Evolutionary conservation across 176 grass and related monocot species (phyloP).

Genomic region (Phragmites australis): DNA sequence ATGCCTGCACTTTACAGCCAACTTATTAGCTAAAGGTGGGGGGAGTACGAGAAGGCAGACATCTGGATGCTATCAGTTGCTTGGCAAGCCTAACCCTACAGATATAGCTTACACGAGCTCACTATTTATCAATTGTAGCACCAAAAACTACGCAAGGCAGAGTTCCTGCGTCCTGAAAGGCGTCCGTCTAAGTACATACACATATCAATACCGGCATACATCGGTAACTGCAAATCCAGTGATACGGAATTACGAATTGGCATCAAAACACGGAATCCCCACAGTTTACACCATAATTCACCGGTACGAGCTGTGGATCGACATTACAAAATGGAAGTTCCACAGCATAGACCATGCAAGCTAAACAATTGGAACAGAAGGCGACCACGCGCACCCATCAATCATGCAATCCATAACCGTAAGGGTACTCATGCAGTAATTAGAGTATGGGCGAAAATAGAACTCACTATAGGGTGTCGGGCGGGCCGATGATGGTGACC

Average conservation of each 20-base stretch:
- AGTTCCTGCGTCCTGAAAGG: neutral
- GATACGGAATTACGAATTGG: neutral
- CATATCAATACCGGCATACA: neutral
- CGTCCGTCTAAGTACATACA: neutral
- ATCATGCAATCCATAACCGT: slow-evolving; percentile 7
- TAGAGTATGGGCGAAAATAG: neutral
- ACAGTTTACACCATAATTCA: neutral
- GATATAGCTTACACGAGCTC: neutral
- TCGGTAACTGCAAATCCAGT: neutral
- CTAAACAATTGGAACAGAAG: neutral
- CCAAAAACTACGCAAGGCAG: neutral
- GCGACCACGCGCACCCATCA: neutral
- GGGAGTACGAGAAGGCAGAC: neutral
- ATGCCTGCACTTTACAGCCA: neutral
- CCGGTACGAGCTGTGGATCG: neutral
- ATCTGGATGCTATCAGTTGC: neutral
- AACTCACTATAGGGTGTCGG: slow-evolving; percentile 82
- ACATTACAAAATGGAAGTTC: neutral
- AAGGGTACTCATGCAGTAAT: slow-evolving; percentile 4
- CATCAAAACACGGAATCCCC: neutral
- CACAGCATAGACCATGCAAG: neutral
- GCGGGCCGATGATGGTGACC: slow-evolving; percentile 84
- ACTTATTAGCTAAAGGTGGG: neutral
- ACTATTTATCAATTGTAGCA: neutral
- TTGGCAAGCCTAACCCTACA: neutral